phyloP scores from a whole-genome alignment of 2,329 filamentous ascomycete species.

The Clonostachys solani region DNA sequence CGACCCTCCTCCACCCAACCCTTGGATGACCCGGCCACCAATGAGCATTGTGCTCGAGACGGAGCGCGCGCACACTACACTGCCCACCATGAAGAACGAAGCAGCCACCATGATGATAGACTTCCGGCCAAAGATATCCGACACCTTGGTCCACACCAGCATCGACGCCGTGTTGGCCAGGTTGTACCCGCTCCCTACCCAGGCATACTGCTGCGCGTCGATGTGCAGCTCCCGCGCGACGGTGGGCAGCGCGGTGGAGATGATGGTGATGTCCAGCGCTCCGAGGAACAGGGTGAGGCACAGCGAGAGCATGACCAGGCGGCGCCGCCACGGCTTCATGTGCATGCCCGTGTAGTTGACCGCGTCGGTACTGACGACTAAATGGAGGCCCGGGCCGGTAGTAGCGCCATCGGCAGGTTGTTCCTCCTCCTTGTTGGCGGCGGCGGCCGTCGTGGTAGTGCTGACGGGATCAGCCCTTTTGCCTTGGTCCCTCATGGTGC shows the following conservation, averaged over 20 bases:
- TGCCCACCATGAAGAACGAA: slow-evolving; percentile 28
- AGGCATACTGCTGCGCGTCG: slow-evolving; percentile 64
- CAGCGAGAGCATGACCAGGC: slow-evolving; percentile 33
- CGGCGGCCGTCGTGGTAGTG: too few species aligned
- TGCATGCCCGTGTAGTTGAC: background rate
- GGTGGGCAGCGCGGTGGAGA: slow-evolving; percentile 63
- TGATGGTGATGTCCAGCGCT: slow-evolving; percentile 55
- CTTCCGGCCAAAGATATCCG: slow-evolving; percentile 36
- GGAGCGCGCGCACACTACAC: slow-evolving; percentile 23
- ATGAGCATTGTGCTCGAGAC: slow-evolving; percentile 28
- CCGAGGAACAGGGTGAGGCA: slow-evolving; percentile 45
- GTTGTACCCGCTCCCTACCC: slow-evolving; percentile 73
- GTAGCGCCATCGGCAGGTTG: too few species aligned
- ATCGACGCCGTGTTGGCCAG: slow-evolving; percentile 63
- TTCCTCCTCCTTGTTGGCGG: too few species aligned
- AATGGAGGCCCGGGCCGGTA: too few species aligned
- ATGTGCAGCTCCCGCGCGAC: slow-evolving; percentile 32
- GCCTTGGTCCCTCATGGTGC: too few species aligned
- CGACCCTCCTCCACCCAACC: slow-evolving; percentile 28
- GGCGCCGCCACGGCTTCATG: background rate
- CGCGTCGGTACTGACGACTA: background rate
- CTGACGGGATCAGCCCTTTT: too few species aligned
- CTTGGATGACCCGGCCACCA: slow-evolving; percentile 22
- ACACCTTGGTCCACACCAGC: slow-evolving; percentile 63
- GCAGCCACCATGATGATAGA: slow-evolving; percentile 25